Percentiles rank a stretch among this genome's conserved stretches.
These are phyloP conservation scores for Rhododendron griersonianum DNA, from an alignment of 148 eudicot genomes.

Conservation along the genomic window DNA sequence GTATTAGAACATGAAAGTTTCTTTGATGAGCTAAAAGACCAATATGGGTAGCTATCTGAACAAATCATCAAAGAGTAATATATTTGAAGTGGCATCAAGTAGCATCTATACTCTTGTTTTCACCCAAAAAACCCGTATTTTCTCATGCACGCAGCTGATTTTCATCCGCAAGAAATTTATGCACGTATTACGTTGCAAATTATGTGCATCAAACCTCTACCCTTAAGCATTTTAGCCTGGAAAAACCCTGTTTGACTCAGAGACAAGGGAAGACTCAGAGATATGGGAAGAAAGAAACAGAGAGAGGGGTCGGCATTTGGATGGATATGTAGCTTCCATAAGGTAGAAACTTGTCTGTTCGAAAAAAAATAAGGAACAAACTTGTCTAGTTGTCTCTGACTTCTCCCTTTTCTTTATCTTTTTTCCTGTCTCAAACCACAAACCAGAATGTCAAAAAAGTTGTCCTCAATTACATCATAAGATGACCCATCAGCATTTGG, in stretches of 20 bases:
- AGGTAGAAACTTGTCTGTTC: background rate
- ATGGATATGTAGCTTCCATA: background rate
- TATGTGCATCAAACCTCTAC: background rate
- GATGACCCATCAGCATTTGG: background rate
- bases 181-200: background rate
- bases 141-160: background rate
- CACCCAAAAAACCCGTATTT: background rate
- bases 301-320: background rate
- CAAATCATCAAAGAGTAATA: background rate
- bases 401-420: background rate
- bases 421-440: background rate
- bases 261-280: background rate
- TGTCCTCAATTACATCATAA: background rate
- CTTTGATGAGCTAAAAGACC: background rate
- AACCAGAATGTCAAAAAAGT: background rate
- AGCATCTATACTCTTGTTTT: background rate
- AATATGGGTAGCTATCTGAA: background rate
- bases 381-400: background rate
- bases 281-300: background rate
- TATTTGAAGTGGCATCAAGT: background rate
- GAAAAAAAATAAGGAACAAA: no score
- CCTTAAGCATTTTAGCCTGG: background rate
- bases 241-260: background rate
- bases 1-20: background rate
- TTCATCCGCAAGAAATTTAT: background rate